These are phyloP conservation scores for Wickerhamiella domercqiae DNA, from an alignment of 805 yeast genomes.

Conservation along the genomic window DNA sequence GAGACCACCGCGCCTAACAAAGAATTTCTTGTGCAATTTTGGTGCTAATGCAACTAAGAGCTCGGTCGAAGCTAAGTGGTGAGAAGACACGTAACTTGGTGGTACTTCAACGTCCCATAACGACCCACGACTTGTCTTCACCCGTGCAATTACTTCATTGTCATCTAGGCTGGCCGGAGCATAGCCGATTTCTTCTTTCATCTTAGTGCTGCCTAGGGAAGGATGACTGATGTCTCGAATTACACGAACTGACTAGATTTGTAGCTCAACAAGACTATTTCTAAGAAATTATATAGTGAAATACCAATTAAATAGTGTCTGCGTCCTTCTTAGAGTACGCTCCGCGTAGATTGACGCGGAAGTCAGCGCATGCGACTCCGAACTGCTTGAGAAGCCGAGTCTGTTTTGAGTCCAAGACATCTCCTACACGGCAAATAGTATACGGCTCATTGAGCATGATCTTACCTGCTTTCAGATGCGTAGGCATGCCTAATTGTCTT, in stretches of 20 bases:
- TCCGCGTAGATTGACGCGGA: conserved; percentile 66
- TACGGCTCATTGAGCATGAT: conserved; percentile 61
- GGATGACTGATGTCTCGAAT: no score
- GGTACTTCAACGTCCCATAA: conserved; percentile 1
- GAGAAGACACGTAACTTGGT: neutral
- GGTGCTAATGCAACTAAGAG: conserved; percentile 23
- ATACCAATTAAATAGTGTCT: neutral
- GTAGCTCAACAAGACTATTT: neutral
- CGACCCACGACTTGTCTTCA: neutral
- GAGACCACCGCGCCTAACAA: conserved; percentile 25
- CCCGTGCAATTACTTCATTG: neutral
- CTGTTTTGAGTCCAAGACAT: conserved; percentile 72
- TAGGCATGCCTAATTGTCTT: conserved; percentile 83
- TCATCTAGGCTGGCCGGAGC: neutral
- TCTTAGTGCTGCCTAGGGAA: no score
- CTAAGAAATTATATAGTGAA: neutral
- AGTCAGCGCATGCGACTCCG: conserved; percentile 88
- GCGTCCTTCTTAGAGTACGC: conserved; percentile 52
- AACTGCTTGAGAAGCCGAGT: conserved; percentile 85
- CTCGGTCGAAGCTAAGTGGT: neutral
- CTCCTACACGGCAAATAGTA: conserved; percentile 67
- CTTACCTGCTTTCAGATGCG: conserved; percentile 80
- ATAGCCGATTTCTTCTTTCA: conserved; percentile 1
- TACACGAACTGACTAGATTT: neutral
- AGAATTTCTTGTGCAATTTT: conserved; percentile 23